Evolutionary conservation across 164 flowering plant genomes (phyloP).

Genomic region (Aristolochia fimbriata): DNA sequence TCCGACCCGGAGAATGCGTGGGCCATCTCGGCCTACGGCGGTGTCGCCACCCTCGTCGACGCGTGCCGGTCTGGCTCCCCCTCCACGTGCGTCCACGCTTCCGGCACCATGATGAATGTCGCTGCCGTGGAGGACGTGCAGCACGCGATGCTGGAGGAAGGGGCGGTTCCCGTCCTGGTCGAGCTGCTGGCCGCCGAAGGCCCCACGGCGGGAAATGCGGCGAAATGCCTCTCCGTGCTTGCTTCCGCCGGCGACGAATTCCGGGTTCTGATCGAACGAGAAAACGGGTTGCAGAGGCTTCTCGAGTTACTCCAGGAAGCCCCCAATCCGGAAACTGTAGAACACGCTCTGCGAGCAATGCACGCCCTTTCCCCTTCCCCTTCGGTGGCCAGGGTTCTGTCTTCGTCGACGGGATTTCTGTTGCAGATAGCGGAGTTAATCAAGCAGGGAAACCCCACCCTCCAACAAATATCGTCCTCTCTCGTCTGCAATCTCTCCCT

Average conservation of each 20-base stretch:
- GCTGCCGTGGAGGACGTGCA: slow-evolving; percentile 42
- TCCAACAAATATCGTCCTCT: slow-evolving; percentile 44
- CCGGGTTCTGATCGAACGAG: slow-evolving; percentile 30
- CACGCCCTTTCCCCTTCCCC: slow-evolving; percentile 30
- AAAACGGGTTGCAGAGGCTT: slow-evolving; percentile 42
- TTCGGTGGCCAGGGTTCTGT: slow-evolving; percentile 19
- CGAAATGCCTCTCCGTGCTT: slow-evolving; percentile 36
- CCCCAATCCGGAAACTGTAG: slow-evolving; percentile 32
- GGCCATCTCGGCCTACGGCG: slow-evolving; percentile 79
- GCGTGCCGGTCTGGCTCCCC: slow-evolving; percentile 59
- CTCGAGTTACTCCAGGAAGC: slow-evolving; percentile 39
- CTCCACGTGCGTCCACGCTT: slow-evolving; percentile 29
- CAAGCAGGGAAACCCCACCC: slow-evolving; percentile 30
- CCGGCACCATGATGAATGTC: slow-evolving; percentile 52
- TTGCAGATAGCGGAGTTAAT: slow-evolving; percentile 39
- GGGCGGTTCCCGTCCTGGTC: slow-evolving; percentile 42
- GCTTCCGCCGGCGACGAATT: slow-evolving; percentile 42
- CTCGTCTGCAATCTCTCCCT: slow-evolving; percentile 35
- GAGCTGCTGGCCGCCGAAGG: slow-evolving; percentile 30
- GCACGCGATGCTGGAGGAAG: slow-evolving; percentile 47
- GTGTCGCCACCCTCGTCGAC: slow-evolving; percentile 44
- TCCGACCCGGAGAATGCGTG: slow-evolving; percentile 65
- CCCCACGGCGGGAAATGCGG: slow-evolving; percentile 36
- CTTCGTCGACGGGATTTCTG: slow-evolving; percentile 37
- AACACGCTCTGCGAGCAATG: slow-evolving; percentile 45